phyloP scores from a whole-genome alignment of 495 filamentous ascomycete genomes.

The Pyrenopolyporus hunteri region DNA sequence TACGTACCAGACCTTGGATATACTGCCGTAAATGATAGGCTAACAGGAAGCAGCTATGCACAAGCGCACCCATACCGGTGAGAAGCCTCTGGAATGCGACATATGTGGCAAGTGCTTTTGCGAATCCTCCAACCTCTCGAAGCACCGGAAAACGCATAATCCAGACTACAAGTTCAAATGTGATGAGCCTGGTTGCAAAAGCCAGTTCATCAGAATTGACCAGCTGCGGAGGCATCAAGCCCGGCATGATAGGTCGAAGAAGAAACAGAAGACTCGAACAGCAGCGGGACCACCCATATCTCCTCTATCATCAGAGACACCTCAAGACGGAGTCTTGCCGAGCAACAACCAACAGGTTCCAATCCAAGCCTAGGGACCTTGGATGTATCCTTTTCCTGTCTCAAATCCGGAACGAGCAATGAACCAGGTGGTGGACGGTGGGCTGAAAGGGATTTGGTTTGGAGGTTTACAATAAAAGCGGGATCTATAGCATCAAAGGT shows the following conservation, averaged over 20 bases:
- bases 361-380: constrained; percentile 10
- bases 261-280: constrained; percentile 18
- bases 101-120: constrained; percentile 58
- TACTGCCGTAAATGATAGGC: neutral
- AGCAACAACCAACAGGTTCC: constrained; percentile 1
- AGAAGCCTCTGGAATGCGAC: constrained; percentile 56
- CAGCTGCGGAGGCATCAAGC: constrained; percentile 56
- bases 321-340: neutral
- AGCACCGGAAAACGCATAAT: constrained; percentile 59
- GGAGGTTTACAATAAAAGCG: neutral
- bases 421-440: neutral
- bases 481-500: neutral
- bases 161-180: constrained; percentile 58
- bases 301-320: constrained; percentile 10
- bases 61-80: constrained; percentile 59
- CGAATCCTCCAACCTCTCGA: constrained; percentile 63
- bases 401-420: neutral
- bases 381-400: neutral
- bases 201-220: constrained; percentile 62
- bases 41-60: constrained; percentile 57
- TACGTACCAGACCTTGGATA: constrained; percentile 38
- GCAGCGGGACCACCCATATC: neutral
- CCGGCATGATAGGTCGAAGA: constrained; percentile 42
- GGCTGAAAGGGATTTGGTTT: neutral
- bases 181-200: constrained; percentile 52